Percentiles rank a stretch among this genome's conserved stretches.
Conservation (phyloP, 108 stramenopile genomes). For the Skeletonema tropicum region DNA sequence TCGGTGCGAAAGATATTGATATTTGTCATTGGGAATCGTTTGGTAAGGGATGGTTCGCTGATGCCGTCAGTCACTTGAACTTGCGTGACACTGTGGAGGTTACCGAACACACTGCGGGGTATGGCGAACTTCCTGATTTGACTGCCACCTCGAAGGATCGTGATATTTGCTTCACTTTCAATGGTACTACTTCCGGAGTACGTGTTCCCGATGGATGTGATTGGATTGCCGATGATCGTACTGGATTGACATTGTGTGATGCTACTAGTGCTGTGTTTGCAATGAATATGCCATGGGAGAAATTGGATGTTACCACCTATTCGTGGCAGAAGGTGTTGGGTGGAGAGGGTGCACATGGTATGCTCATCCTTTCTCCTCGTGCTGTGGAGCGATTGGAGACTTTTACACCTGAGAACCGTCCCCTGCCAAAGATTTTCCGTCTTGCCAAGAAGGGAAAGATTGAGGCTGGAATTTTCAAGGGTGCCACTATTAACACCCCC, state of each 20-base stretch:
- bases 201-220: slow-evolving; percentile 95
- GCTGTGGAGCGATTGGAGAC: slow-evolving; percentile 98
- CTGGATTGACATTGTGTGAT: slow-evolving; percentile 96
- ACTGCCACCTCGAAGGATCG: slow-evolving; percentile 85
- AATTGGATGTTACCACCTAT: slow-evolving; percentile 99
- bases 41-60: slow-evolving; percentile 97
- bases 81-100: slow-evolving; percentile 84
- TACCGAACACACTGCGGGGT: slow-evolving; percentile 92
- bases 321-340: slow-evolving; percentile 99
- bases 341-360: slow-evolving; percentile 99
- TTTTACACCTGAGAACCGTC: slow-evolving; percentile 93
- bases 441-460: slow-evolving; percentile 98
- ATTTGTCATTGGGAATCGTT: slow-evolving; percentile 99
- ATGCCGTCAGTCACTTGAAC: slow-evolving; percentile 93
- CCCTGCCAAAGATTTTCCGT: slow-evolving; percentile 99
- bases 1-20: slow-evolving; percentile 94
- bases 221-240: slow-evolving; percentile 91
- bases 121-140: slow-evolving; percentile 96
- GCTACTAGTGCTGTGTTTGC: slow-evolving; percentile 99
- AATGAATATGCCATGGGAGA: slow-evolving; percentile 98
- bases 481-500: slow-evolving; percentile 99
- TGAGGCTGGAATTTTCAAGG: slow-evolving; percentile 93
- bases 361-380: slow-evolving; percentile 94
- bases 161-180: slow-evolving; percentile 99
- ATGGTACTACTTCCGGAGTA: slow-evolving; percentile 99